A percentile compares a stretch with the other conserved stretches of the same genome.
phyloP scores from a whole-genome alignment of 78 protist genomes.

The Protostelium mycophagum region DNA sequence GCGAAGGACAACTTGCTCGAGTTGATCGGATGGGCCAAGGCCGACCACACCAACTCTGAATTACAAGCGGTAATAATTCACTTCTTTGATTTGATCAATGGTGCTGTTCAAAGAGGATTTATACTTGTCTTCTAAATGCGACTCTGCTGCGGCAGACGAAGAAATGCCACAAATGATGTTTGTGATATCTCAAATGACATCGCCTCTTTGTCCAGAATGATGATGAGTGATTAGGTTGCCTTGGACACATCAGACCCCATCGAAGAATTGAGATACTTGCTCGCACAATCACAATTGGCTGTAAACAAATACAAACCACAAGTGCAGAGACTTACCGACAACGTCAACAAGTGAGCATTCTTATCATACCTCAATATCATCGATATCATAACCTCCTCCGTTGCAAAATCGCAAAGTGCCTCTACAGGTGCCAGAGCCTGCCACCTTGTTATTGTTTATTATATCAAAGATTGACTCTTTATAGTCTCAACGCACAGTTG shows the following conservation, averaged over 20 bases:
- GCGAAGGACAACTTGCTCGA: neutral
- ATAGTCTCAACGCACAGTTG: neutral
- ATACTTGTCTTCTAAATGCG: neutral
- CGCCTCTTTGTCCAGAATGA: neutral
- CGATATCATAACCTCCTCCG: neutral
- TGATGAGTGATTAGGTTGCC: neutral
- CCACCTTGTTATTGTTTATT: neutral
- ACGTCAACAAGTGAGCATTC: no score
- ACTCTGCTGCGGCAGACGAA: no score
- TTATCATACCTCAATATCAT: neutral
- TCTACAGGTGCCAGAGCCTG: neutral
- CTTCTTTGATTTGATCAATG: neutral
- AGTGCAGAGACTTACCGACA: no score
- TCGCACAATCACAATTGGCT: no score
- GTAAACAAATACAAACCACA: no score
- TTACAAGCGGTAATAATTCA: neutral
- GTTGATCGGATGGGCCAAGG: neutral
- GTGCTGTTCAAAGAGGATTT: neutral
- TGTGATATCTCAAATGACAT: neutral
- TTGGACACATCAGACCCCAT: neutral
- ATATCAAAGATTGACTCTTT: neutral
- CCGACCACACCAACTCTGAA: neutral
- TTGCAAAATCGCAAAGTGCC: neutral
- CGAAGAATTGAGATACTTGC: no score
- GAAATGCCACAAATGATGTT: no score